Base-by-base conservation (phyloP, 1,284 basidiomycete genomes). In the Termitomyces sp. region DNA sequence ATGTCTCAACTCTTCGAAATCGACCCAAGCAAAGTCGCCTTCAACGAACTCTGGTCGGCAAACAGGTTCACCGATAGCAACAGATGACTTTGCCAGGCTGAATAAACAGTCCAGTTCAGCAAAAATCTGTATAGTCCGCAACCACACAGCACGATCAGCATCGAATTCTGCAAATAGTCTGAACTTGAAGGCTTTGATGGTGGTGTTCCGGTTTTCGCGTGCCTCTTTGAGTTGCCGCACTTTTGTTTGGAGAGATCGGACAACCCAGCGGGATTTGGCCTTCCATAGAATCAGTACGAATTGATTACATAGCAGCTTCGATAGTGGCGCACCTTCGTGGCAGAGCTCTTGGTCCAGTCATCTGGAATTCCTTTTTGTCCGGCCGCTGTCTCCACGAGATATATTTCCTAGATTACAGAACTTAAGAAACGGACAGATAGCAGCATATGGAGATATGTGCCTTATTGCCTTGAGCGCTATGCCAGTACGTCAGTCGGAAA, bases 21-120 rank as follows among this genome's bases (percentile, higher is more conserved):
- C 70, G 19, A 75, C 66, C 60, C 85, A 84, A 2, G 94, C 92
- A 30, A 81, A 75, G 54, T 89, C 85, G 19, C 83, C 80, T 45
- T 92, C 88, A 18, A 96, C 77, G 57, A 99, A 86, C 63, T 88
- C 82, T 0, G 97, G 97, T 55, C 97, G 77, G 66, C 96, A 98
- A 38, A 84, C 81, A 3, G 97, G 97, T 70, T 96, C 91, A 41
- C 94, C 95, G 48, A 99, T 81, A 10, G 92, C 91, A 31, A 75
- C 69, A 1, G 95, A 97, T 0, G 94, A 82, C 69, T 94, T 95
- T 6, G 96, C 90, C 46, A 99, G 74, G 61, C 92, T 94, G 64
- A 97, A 83, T 30, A 99, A 74, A 68, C 97, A 99, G 69, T 99
- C 97, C 21, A 99, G 74, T 71, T 97, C 85, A 48, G 94, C 82